A percentile compares a stretch with the other conserved stretches of the same genome.
Evolutionary conservation across 2,329 filamentous ascomycete genomes (phyloP).

Genomic region (Apiospora phragmitis): DNA sequence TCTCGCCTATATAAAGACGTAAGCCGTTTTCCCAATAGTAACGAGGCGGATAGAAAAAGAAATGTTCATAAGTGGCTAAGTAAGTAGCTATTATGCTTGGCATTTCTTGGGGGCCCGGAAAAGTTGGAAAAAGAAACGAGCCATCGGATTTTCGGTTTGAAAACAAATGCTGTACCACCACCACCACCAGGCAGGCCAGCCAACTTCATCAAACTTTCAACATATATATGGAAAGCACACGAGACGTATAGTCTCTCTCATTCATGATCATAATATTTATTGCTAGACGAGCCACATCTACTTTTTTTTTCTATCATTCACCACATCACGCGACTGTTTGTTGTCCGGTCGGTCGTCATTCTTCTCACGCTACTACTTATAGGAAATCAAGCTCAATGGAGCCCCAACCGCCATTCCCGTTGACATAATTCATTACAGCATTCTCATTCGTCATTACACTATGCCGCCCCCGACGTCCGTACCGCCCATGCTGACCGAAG

Average conservation of each 20-base stretch:
- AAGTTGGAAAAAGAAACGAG: background rate
- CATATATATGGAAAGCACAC: background rate
- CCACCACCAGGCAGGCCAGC: no score
- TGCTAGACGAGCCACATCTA: background rate
- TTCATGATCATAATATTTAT: background rate
- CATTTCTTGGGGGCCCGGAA: background rate
- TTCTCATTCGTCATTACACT: background rate
- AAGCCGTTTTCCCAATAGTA: background rate
- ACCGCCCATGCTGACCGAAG: conserved; percentile 5
- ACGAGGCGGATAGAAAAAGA: background rate
- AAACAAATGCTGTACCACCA: background rate
- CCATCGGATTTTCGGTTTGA: background rate
- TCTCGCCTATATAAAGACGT: background rate
- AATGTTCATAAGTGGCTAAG: background rate
- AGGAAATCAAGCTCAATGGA: conserved; percentile 11
- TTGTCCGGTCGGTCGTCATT: background rate
- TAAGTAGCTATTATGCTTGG: background rate
- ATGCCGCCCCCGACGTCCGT: background rate
- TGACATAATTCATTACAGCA: conserved; percentile 8
- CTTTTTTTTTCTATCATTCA: background rate
- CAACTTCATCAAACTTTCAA: background rate
- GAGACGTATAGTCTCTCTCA: background rate
- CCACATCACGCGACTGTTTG: background rate
- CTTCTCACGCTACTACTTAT: background rate
- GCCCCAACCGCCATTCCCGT: background rate